Evolutionary conservation across 108 stramenopile species (phyloP).

Genomic region (Discostella pseudostelligera): DNA sequence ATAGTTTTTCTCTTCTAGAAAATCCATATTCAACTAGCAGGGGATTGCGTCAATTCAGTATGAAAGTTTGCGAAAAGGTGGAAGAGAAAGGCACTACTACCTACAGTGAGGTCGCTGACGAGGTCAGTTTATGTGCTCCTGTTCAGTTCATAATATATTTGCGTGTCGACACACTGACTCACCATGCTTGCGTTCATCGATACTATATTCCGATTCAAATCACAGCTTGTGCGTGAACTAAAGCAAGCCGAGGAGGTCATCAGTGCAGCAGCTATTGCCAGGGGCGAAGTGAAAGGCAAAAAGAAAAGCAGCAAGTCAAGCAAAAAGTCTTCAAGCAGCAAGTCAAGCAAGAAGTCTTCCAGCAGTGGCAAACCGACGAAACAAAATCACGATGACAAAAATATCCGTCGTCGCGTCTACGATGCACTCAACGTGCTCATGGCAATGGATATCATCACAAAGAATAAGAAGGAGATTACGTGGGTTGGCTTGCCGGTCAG

Average conservation of each 20-base stretch:
- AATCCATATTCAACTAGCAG: conserved; percentile 34
- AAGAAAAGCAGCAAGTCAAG: conserved; percentile 35
- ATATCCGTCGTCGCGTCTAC: conserved; percentile 92
- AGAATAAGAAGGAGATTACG: conserved; percentile 83
- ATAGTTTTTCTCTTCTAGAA: conserved; percentile 3
- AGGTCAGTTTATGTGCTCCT: conserved; percentile 54
- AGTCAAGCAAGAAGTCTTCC: conserved; percentile 21
- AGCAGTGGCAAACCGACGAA: conserved; percentile 34
- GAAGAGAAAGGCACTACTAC: conserved; percentile 91
- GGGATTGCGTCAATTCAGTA: conserved; percentile 90
- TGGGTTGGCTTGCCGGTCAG: conserved; percentile 85
- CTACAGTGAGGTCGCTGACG: conserved; percentile 96
- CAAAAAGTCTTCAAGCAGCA: conserved; percentile 20
- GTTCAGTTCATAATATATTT: background rate
- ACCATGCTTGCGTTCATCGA: background rate
- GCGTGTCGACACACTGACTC: no score
- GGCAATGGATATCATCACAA: conserved; percentile 95
- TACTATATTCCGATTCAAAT: background rate
- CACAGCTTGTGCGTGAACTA: conserved; percentile 40
- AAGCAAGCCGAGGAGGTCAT: conserved; percentile 55
- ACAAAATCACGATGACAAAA: conserved; percentile 84
- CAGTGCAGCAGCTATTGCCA: background rate
- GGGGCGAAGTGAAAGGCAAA: conserved; percentile 21
- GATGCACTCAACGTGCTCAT: conserved; percentile 95
- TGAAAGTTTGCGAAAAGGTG: conserved; percentile 92